These are phyloP conservation scores for Trichoderma gracile DNA, from an alignment of 2,329 filamentous ascomycete species.

Conservation along the genomic window DNA sequence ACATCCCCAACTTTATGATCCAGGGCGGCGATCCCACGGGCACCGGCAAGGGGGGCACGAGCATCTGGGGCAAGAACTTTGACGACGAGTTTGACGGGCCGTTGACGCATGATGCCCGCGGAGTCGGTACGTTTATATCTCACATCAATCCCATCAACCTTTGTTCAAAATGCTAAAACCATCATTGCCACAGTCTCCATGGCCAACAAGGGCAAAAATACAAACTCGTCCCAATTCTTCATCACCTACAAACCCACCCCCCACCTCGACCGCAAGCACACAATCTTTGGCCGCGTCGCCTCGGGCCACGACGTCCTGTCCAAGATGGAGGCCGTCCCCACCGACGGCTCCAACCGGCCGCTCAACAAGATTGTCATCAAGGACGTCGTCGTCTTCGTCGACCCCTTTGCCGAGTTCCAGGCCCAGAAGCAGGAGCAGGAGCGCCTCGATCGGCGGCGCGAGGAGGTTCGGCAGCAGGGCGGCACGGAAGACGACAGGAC, in stretches of 20 bases:
- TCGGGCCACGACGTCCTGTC: constrained; percentile 71
- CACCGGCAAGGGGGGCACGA: constrained; percentile 84
- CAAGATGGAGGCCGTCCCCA: constrained; percentile 74
- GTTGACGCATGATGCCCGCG: constrained; percentile 76
- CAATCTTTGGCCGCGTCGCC: constrained; percentile 88
- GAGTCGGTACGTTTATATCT: constrained; percentile 51
- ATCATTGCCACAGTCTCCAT: constrained; percentile 61
- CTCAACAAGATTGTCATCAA: constrained; percentile 76
- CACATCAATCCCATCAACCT: too few relatives aligned
- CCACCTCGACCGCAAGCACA: constrained; percentile 93
- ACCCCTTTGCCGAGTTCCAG: constrained; percentile 93
- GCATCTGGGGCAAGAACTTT: constrained; percentile 93
- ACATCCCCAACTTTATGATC: constrained; percentile 96
- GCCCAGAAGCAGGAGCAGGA: constrained; percentile 70
- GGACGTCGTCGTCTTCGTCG: constrained; percentile 82
- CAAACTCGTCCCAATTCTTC: constrained; percentile 94
- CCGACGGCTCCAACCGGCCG: constrained; percentile 74
- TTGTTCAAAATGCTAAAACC: background rate
- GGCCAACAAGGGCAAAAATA: constrained; percentile 99
- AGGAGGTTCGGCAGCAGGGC: constrained; percentile 63
- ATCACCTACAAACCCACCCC: constrained; percentile 82
- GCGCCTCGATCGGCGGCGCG: constrained; percentile 56
- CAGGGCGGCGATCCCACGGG: constrained; percentile 94
- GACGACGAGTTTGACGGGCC: constrained; percentile 91
- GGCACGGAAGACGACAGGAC: constrained; percentile 84